Base-by-base conservation (phyloP, 495 filamentous ascomycete genomes). In the Penicillium samsonianum region DNA sequence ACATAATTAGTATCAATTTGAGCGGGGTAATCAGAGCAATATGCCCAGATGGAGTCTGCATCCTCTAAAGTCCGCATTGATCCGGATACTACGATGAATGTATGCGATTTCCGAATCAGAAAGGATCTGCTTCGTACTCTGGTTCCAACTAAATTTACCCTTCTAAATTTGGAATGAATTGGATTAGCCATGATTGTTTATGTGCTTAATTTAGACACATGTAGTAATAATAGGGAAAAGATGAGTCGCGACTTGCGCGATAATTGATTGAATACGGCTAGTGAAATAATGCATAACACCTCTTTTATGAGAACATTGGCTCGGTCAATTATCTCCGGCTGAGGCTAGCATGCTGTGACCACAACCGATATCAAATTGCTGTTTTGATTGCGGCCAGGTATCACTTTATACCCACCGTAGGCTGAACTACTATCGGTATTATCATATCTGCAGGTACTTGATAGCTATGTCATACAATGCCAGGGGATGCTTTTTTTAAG, bases 1-100 rank as follows among this genome's bases (percentile, higher is more conserved):
- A 30, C 49, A 51, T 51, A 51, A 51, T 52, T 52, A 42, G 50
- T 26, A 52, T 52, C 28, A 4, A 48, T 47, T 47, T 20, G 31
- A 31, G 58, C 53, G 38, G 47, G 44, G 19, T 33, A 23, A n/a
- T 28, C 43, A 28, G 30, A 30, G 42, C n/a, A n/a, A n/a, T n/a
- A n/a, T n/a, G n/a, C n/a, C 23, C 2, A 16, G 0, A 5, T 38
- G 35, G 5, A 30, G 28, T 30, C 28, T 30, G 3, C 5, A 8
- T 30, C 28, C 4, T 31, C 10, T 8, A 31, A 31, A 10, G 9
- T 30, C 6, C 28, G 8, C 28, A 31, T 31, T 40, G 2, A 25
- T 16, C 20, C 20, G 43, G 43, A 46, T 46, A 26, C 22, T n/a
- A 46, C 23, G 5, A 28, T 16, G 3, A 28, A 12, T 12, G 2